phyloP scores from a whole-genome alignment of 1,284 basidiomycete species.

The Xerocomus minutiporus region DNA sequence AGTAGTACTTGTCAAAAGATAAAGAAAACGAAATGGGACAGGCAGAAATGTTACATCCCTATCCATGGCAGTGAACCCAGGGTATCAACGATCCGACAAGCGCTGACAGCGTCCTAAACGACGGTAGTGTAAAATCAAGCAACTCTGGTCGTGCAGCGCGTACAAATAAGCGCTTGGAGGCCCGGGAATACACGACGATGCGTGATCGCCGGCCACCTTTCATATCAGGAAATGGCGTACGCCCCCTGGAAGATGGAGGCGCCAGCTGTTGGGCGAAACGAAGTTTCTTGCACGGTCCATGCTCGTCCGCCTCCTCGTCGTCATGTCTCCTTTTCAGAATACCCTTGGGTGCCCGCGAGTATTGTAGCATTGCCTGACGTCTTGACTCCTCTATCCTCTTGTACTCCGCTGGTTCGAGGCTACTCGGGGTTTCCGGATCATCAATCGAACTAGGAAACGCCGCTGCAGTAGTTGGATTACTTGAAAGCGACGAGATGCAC shows the following conservation, averaged over 20 bases:
- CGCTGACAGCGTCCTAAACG: conserved; percentile 26
- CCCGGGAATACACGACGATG: conserved; percentile 11
- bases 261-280: conserved; percentile 21
- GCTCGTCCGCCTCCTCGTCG: neutral
- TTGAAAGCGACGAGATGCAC: conserved; percentile 25
- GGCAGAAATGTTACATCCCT: neutral
- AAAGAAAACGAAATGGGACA: neutral
- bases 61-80: conserved; percentile 24
- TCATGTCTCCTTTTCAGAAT: conserved; percentile 28
- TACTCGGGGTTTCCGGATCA: conserved; percentile 14
- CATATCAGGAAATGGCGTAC: conserved; percentile 14
- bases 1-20: neutral
- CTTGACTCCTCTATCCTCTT: conserved; percentile 27
- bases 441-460: conserved; percentile 24
- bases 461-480: conserved; percentile 9
- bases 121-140: conserved; percentile 31
- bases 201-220: conserved; percentile 16
- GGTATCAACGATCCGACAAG: conserved; percentile 31
- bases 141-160: conserved; percentile 17
- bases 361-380: conserved; percentile 30
- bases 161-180: conserved; percentile 12
- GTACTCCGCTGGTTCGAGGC: conserved; percentile 25
- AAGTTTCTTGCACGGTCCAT: conserved; percentile 19
- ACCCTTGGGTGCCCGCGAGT: conserved; percentile 23
- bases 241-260: conserved; percentile 4